Percentiles rank a stretch among this genome's conserved stretches.
Evolutionary conservation across 768 basidiomycete genomes (phyloP).

Genomic region (Phallus indusiatus): DNA sequence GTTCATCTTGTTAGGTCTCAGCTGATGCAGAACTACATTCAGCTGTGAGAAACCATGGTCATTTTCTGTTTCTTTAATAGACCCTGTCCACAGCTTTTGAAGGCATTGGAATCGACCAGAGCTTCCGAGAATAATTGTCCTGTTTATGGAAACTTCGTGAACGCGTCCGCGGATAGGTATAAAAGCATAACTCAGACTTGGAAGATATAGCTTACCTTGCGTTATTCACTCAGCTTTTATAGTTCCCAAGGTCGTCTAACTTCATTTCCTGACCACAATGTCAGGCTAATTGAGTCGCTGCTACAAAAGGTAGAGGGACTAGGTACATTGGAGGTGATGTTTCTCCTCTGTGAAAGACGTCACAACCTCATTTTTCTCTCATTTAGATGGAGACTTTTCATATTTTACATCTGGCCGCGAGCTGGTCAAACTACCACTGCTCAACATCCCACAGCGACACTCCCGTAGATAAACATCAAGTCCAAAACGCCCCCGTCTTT

Average conservation of each 20-base stretch:
- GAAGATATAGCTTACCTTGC: background rate
- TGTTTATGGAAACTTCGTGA: constrained; percentile 34
- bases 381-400: constrained; percentile 80
- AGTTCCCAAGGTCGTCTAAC: constrained; percentile 80
- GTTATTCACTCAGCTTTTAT: constrained; percentile 49
- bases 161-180: constrained; percentile 79
- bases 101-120: constrained; percentile 34
- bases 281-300: constrained; percentile 48
- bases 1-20: constrained; percentile 33
- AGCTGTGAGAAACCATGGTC: constrained; percentile 31
- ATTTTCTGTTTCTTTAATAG: background rate
- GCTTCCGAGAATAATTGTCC: constrained; percentile 27
- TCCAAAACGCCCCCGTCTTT: constrained; percentile 11
- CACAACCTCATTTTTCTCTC: background rate
- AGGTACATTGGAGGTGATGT: constrained; percentile 58
- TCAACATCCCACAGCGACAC: constrained; percentile 12
- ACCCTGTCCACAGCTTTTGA: constrained; percentile 13
- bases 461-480: constrained; percentile 21
- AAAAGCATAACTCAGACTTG: background rate
- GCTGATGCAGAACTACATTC: constrained; percentile 48
- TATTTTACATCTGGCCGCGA: constrained; percentile 66
- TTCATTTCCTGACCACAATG: constrained; percentile 69
- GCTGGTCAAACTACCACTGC: constrained; percentile 39
- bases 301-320: constrained; percentile 40
- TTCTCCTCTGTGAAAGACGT: background rate